phyloP scores from a whole-genome alignment of 257 asterid species.

The Paraleonurus japonicus region DNA sequence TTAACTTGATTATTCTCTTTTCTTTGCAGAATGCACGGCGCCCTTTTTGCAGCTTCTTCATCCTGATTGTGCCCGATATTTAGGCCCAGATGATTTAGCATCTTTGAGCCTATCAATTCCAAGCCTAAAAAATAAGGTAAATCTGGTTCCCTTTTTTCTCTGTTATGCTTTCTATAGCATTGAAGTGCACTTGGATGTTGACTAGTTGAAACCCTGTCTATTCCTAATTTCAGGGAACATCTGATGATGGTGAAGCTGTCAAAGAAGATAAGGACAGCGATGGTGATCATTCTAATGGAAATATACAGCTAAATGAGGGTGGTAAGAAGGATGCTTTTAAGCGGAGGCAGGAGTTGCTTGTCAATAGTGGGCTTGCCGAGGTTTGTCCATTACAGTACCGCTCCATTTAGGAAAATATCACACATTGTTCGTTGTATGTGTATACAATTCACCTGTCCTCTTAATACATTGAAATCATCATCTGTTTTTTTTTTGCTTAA shows the following conservation, averaged over 20 bases:
- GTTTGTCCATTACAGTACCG: constrained; percentile 34
- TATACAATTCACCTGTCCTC: no score
- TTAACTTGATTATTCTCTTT: not conserved
- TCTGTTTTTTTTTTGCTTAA: not conserved
- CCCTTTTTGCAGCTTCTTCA: constrained; percentile 79
- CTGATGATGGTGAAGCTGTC: constrained; percentile 40
- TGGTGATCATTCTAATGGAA: constrained; percentile 29
- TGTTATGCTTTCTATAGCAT: not conserved
- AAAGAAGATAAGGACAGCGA: constrained; percentile 36
- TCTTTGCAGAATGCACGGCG: constrained; percentile 67
- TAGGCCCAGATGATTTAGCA: constrained; percentile 60
- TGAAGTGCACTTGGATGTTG: constrained; percentile 9
- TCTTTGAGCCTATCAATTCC: constrained; percentile 64
- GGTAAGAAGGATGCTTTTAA: constrained; percentile 84
- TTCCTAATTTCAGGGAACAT: constrained; percentile 36
- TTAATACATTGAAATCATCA: not conserved
- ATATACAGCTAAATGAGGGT: constrained; percentile 43
- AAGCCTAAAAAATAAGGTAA: constrained; percentile 57
- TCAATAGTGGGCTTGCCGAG: constrained; percentile 87
- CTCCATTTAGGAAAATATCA: constrained; percentile 5
- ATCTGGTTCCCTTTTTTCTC: constrained; percentile 1
- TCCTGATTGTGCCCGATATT: constrained; percentile 76
- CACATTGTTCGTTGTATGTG: not conserved
- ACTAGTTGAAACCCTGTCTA: constrained; percentile 12
- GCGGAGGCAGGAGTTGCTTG: constrained; percentile 82